These are phyloP conservation scores for Erysimum pusillum DNA, from an alignment of 441 rosid genomes.

Conservation along the genomic window DNA sequence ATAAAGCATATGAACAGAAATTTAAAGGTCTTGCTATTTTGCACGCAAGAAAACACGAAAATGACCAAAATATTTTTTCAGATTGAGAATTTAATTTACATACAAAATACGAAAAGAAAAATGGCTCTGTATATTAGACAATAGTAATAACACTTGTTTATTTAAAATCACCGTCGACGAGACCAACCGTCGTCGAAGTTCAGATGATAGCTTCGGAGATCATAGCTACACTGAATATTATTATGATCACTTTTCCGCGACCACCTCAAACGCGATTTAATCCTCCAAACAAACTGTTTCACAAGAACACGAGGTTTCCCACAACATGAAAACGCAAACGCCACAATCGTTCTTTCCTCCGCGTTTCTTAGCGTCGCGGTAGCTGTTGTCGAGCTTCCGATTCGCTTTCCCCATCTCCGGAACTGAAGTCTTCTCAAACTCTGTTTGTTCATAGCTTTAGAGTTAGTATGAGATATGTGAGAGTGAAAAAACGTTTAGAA, in stretches of 20 bases:
- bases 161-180: conserved; percentile 28
- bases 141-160: neutral
- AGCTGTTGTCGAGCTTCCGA: conserved; percentile 36
- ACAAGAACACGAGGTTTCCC: conserved; percentile 41
- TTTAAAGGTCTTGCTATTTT: conserved; percentile 8
- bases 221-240: conserved; percentile 63
- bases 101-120: conserved; percentile 26
- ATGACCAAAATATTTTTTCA: neutral
- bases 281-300: conserved; percentile 56
- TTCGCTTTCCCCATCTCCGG: conserved; percentile 56
- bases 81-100: conserved; percentile 9
- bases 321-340: conserved; percentile 46
- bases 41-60: conserved; percentile 7
- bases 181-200: conserved; percentile 69
- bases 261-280: conserved; percentile 54
- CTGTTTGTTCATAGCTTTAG: conserved; percentile 40
- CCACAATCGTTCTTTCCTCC: conserved; percentile 43
- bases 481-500: conserved; percentile 30
- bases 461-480: neutral
- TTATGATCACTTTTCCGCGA: conserved; percentile 41
- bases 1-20: neutral
- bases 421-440: conserved; percentile 56
- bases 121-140: neutral
- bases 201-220: conserved; percentile 64
- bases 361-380: conserved; percentile 20